A percentile compares a stretch with the other conserved stretches of the same genome.
phyloP scores from a whole-genome alignment of 1,284 basidiomycete species.

The Fistulina hepatica region DNA sequence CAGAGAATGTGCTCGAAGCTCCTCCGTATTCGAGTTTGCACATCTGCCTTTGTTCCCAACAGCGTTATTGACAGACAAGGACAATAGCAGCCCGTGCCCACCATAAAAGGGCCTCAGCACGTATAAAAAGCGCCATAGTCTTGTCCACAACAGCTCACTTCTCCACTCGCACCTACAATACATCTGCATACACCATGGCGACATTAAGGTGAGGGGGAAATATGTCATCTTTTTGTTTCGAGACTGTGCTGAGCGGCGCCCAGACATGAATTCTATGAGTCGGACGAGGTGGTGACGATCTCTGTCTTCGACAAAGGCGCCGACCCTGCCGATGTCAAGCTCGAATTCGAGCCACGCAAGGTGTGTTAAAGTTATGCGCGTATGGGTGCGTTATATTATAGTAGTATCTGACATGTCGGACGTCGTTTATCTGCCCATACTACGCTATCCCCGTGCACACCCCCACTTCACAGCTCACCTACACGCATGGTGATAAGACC shows the following conservation, averaged over 20 bases:
- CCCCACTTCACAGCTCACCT: slow-evolving; percentile 36
- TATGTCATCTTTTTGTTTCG: too few relatives aligned
- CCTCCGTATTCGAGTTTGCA: too few relatives aligned
- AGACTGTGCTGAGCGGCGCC: not conserved
- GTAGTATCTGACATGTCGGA: too few relatives aligned
- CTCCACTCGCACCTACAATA: slow-evolving; percentile 3
- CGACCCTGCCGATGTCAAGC: slow-evolving; percentile 48
- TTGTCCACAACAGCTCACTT: slow-evolving; percentile 13
- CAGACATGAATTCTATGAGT: slow-evolving; percentile 86
- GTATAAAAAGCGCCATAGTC: too few relatives aligned
- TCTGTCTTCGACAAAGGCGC: slow-evolving; percentile 75
- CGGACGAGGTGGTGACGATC: slow-evolving; percentile 61
- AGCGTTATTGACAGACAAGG: too few relatives aligned
- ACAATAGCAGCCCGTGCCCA: too few relatives aligned
- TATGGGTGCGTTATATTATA: too few relatives aligned
- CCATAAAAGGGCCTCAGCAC: too few relatives aligned
- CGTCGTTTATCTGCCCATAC: slow-evolving; percentile 1
- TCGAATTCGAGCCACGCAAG: slow-evolving; percentile 54
- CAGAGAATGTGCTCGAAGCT: too few relatives aligned
- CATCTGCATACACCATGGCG: slow-evolving; percentile 23
- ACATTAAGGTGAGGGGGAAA: slow-evolving; percentile 37
- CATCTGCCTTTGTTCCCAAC: too few relatives aligned
- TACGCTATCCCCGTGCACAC: slow-evolving; percentile 2
- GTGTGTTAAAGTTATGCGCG: slow-evolving; percentile 28
- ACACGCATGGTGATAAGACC: slow-evolving; percentile 51